Evolutionary conservation across 176 grass and related monocot genomes (phyloP).

Genomic region (Puya raimondii): DNA sequence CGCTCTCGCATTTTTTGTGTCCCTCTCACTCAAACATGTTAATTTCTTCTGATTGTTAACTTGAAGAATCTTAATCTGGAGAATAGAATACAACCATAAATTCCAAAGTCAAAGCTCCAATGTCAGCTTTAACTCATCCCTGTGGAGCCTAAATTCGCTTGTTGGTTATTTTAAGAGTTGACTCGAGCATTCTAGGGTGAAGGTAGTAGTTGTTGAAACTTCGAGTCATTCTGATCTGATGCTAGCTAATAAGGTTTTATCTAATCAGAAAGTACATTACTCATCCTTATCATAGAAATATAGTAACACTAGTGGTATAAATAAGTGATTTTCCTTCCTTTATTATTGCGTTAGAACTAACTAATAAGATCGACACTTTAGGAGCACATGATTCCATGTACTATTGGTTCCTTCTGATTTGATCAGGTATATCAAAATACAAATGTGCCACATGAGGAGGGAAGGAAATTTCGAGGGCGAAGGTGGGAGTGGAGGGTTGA

Average conservation of each 20-base stretch:
- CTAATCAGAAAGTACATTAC: constrained; percentile 20
- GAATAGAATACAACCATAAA: background rate
- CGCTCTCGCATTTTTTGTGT: background rate
- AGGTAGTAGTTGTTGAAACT: background rate
- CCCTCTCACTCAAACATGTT: background rate
- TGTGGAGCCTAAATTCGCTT: background rate
- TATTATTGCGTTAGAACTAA: constrained; percentile 30
- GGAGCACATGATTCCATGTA: constrained; percentile 30
- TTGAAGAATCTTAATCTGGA: background rate
- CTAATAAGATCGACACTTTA: constrained; percentile 2
- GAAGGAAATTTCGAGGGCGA: background rate
- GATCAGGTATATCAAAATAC: constrained; percentile 28
- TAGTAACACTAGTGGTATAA: constrained; percentile 24
- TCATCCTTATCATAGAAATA: constrained; percentile 18
- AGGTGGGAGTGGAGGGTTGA: background rate
- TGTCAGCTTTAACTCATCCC: too few species aligned
- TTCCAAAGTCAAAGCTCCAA: background rate
- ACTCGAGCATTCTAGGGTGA: background rate
- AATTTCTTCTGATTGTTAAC: background rate
- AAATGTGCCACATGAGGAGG: background rate
- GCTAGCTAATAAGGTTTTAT: constrained; percentile 23
- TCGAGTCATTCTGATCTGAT: constrained; percentile 19
- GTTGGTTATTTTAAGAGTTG: constrained; percentile 8
- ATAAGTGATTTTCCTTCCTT: constrained; percentile 11
- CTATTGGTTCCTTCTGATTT: constrained; percentile 33